Conservation (phyloP, 2,329 filamentous ascomycete genomes). For the Colletotrichum spinosum region DNA sequence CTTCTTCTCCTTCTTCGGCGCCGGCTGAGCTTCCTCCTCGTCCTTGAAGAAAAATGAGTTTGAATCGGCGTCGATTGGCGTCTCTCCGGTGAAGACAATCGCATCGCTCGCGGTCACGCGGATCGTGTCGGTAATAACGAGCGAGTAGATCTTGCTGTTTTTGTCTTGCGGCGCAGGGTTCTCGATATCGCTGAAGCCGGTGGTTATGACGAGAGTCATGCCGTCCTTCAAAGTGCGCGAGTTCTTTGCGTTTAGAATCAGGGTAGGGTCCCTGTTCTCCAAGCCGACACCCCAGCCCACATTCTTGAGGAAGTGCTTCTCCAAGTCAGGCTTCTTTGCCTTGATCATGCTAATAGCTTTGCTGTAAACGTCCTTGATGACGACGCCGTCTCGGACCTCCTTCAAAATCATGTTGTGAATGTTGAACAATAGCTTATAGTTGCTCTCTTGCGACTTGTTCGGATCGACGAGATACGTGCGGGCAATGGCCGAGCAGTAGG, state of each 20-base stretch:
- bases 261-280: constrained; percentile 85
- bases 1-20: constrained; percentile 92
- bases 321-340: constrained; percentile 92
- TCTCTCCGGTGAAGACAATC: constrained; percentile 93
- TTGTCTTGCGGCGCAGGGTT: constrained; percentile 91
- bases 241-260: constrained; percentile 91
- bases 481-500: constrained; percentile 91
- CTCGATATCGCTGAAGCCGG: constrained; percentile 89
- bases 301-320: constrained; percentile 94
- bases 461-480: constrained; percentile 97
- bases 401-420: constrained; percentile 93
- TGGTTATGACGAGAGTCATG: constrained; percentile 94
- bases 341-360: constrained; percentile 86
- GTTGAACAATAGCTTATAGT: constrained; percentile 88
- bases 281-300: constrained; percentile 94
- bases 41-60: constrained; percentile 99
- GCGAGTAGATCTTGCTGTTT: constrained; percentile 87
- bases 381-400: constrained; percentile 86
- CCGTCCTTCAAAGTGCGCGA: constrained; percentile 87
- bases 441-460: constrained; percentile 93
- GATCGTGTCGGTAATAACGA: constrained; percentile 93
- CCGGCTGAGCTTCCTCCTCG: constrained; percentile 86
- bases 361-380: constrained; percentile 89
- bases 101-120: constrained; percentile 84
- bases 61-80: constrained; percentile 89